Base-by-base conservation (phyloP, 495 filamentous ascomycete genomes). In the Penicillium silybi region DNA sequence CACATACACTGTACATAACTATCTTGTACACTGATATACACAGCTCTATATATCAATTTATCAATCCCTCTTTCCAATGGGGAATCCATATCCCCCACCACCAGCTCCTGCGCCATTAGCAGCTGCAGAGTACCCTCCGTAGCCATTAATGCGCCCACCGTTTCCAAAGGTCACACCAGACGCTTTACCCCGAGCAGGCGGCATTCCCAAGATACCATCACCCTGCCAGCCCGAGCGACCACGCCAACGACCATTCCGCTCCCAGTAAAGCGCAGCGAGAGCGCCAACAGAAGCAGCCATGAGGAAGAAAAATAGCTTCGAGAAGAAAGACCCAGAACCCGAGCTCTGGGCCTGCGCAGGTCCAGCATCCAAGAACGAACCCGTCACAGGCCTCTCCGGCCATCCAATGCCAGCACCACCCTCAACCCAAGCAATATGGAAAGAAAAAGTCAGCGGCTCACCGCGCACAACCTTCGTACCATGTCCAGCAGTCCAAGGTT, bases 361-460 rank as follows among this genome's bases (percentile, higher is more conserved):
- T 39, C 51, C 71, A 58, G 35, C 50, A 66, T 26, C 78, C 70
- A 66, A 74, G 73, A 54, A 72, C 63, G 66, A 73, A 69, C 55
- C 54, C 9, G 34, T 48, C 16, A 41, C 45, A 41, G 60, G 50
- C n/a, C 66, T 52, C 29, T 58, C 64, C 29, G 68, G 67, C 72
- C 70, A 68, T 40, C 74, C 69, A 63, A 75, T 66, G 8, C 75
- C 64, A 26, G 63, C 73, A 10, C 88, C 84, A 3, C 83, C 87
- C 17, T 88, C 85, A 60, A 95, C 85, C 93, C 93, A 98, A 29
- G 88, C 77, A 32, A 97, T 85, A 48, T 80, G 84, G 58, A 98
- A 87, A 42, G 78, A 81, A 57, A 97, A 78, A 1, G 90, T 83
- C 22, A 98, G 71, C 20, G 85, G 82, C 62, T 96, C 90, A 6